A percentile compares a stretch with the other conserved stretches of the same genome.
Evolutionary conservation across 2,329 filamentous ascomycete species (phyloP).

Genomic region (Tolypocladium tundrense): DNA sequence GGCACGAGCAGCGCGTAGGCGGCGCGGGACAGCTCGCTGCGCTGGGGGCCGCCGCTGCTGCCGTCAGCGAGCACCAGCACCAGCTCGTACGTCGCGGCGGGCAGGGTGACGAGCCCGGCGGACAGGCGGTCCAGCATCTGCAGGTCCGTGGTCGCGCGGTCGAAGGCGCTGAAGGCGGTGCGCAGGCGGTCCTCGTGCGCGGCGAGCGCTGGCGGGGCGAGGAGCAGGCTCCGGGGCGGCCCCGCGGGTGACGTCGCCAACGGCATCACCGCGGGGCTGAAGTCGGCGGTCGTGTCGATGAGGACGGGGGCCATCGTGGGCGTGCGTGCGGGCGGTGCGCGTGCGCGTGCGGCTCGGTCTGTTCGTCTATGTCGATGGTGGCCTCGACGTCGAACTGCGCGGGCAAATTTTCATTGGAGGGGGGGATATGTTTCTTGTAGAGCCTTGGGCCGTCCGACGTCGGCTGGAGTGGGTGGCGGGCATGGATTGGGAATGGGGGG

Average conservation of each 20-base stretch:
- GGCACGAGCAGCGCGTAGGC: constrained; percentile 61
- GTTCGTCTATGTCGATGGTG: neutral
- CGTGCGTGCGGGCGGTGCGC: neutral
- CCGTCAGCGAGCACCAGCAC: constrained; percentile 73
- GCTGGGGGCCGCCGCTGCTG: constrained; percentile 45
- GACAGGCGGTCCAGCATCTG: constrained; percentile 96
- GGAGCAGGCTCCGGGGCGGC: constrained; percentile 58
- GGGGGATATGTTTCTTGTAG: neutral
- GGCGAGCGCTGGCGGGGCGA: constrained; percentile 84
- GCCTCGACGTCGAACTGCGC: neutral
- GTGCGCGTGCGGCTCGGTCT: neutral
- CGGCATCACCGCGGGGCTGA: constrained; percentile 22
- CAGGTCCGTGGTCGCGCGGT: constrained; percentile 71
- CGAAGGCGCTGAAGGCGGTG: constrained; percentile 58
- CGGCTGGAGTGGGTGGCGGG: neutral
- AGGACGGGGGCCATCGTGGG: constrained; percentile 40
- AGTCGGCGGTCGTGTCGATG: constrained; percentile 46
- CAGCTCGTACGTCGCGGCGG: constrained; percentile 67
- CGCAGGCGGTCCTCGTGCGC: constrained; percentile 72
- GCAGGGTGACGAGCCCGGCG: constrained; percentile 68
- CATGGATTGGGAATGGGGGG: neutral
- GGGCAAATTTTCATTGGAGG: neutral
- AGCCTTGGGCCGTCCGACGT: neutral
- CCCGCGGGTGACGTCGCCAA: constrained; percentile 13
- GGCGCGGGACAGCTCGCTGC: constrained; percentile 48